Percentiles rank a stretch among this genome's conserved stretches.
Evolutionary conservation across 2,329 filamentous ascomycete species (phyloP).

Genomic region (Coniochaeta ligniaria): DNA sequence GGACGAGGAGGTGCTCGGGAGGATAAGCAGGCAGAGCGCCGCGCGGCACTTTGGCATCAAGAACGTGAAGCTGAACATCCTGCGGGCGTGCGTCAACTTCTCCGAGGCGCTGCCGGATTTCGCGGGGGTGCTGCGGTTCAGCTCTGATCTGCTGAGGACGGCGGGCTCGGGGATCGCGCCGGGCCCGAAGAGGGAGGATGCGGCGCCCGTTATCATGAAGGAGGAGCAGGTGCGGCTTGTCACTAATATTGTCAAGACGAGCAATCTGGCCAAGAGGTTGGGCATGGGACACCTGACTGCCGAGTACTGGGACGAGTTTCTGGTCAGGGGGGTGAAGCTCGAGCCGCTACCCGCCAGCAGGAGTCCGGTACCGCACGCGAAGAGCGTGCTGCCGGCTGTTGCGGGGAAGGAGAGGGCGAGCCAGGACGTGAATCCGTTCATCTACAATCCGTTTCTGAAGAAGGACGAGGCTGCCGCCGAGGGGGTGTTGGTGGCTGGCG

Average conservation of each 20-base stretch:
- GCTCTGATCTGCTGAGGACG: constrained; percentile 73
- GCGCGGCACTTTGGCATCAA: constrained; percentile 68
- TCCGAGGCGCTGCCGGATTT: constrained; percentile 93
- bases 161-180: constrained; percentile 76
- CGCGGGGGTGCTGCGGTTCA: constrained; percentile 80
- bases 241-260: constrained; percentile 79
- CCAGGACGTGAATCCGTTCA: constrained; percentile 72
- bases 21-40: constrained; percentile 53
- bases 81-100: constrained; percentile 86
- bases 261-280: constrained; percentile 67
- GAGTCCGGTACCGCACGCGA: constrained; percentile 59
- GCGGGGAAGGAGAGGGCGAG: constrained; percentile 42
- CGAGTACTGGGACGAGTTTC: constrained; percentile 95
- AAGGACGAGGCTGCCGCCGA: constrained; percentile 52
- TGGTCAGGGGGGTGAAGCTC: constrained; percentile 71
- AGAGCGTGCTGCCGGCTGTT: constrained; percentile 41
- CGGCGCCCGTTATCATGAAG: constrained; percentile 60
- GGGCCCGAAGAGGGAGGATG: constrained; percentile 59
- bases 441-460: constrained; percentile 90
- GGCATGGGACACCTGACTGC: constrained; percentile 65
- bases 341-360: constrained; percentile 53
- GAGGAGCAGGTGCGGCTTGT: constrained; percentile 84
- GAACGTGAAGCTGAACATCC: constrained; percentile 75
- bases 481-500: constrained; percentile 68
- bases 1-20: constrained; percentile 43